Conservation (phyloP, 2,329 filamentous ascomycete genomes). For the Arachnomyces sp. region DNA sequence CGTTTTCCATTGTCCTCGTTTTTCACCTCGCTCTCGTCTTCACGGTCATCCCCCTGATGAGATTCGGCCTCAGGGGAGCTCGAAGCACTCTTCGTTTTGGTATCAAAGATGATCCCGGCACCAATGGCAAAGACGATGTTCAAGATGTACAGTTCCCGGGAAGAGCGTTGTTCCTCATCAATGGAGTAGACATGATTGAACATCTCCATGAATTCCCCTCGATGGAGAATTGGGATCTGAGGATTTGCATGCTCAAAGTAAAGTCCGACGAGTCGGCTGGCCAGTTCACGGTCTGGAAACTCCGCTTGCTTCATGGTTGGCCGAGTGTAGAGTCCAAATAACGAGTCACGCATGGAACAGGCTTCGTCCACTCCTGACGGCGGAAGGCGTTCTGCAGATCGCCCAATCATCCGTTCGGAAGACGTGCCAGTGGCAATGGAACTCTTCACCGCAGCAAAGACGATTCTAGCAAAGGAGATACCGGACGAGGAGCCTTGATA, state of each 20-base stretch:
- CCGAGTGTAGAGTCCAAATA: slow-evolving; percentile 91
- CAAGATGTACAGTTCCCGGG: slow-evolving; percentile 82
- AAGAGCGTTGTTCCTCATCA: slow-evolving; percentile 58
- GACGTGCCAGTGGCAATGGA: slow-evolving; percentile 48
- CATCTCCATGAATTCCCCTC: slow-evolving; percentile 80
- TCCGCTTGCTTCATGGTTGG: slow-evolving; percentile 77
- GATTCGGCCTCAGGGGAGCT: slow-evolving; percentile 14
- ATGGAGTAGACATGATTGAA: slow-evolving; percentile 73
- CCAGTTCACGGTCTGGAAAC: slow-evolving; percentile 73
- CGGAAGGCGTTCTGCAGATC: slow-evolving; percentile 47
- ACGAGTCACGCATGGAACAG: slow-evolving; percentile 82
- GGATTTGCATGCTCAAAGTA: slow-evolving; percentile 97
- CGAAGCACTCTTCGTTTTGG: slow-evolving; percentile 21
- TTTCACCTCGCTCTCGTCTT: slow-evolving; percentile 21
- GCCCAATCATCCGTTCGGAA: slow-evolving; percentile 52
- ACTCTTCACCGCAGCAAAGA: slow-evolving; percentile 86
- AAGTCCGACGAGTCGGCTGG: slow-evolving; percentile 63
- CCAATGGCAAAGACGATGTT: slow-evolving; percentile 98
- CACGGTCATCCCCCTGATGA: slow-evolving; percentile 20
- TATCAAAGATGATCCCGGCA: slow-evolving; percentile 76
- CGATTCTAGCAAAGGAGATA: slow-evolving; percentile 88
- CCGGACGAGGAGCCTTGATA: slow-evolving; percentile 80
- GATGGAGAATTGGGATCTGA: slow-evolving; percentile 87
- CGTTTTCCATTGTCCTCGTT: too few species aligned
- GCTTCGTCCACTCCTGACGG: slow-evolving; percentile 32